phyloP scores from a whole-genome alignment of 2,329 filamentous ascomycete species.

The Amphichorda felina region DNA sequence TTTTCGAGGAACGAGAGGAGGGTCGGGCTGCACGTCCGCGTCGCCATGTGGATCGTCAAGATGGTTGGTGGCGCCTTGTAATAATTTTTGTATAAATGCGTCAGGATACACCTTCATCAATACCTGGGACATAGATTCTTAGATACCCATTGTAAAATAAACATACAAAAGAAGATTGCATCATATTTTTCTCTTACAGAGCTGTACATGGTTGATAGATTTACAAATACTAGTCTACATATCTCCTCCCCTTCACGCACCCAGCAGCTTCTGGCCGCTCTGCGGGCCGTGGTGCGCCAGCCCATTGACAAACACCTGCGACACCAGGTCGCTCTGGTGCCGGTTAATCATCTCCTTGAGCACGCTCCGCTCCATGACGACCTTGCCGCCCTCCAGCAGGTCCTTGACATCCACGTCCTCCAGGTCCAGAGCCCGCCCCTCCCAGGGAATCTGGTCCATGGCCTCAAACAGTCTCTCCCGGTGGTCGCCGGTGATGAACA shows the following conservation, averaged over 20 bases:
- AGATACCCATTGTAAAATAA: constrained; percentile 1
- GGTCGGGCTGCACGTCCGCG: constrained; percentile 71
- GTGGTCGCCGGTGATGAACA: constrained; percentile 57
- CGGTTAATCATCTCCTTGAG: constrained; percentile 61
- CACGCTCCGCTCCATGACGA: constrained; percentile 78
- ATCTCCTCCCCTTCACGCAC: constrained; percentile 4
- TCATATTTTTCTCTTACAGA: too few relatives aligned
- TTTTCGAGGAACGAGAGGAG: constrained; percentile 71
- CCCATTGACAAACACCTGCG: constrained; percentile 31
- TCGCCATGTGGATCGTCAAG: constrained; percentile 91
- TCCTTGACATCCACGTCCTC: constrained; percentile 94
- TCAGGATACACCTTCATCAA: too few relatives aligned
- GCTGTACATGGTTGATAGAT: too few relatives aligned
- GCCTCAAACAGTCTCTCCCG: constrained; percentile 54
- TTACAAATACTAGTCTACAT: neutral
- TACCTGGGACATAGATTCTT: constrained; percentile 1
- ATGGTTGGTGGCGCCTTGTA: constrained; percentile 79
- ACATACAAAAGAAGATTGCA: neutral
- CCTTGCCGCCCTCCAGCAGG: constrained; percentile 68
- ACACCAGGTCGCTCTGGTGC: constrained; percentile 57
- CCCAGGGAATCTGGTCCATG: constrained; percentile 48
- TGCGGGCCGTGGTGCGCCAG: constrained; percentile 18
- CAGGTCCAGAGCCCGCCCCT: constrained; percentile 58
- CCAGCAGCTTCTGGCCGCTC: constrained; percentile 25
- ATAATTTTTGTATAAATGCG: constrained; percentile 5